These are phyloP conservation scores for Polytrichum commune DNA, from an alignment of 225 moss, liverwort and hornwort genomes.

Conservation along the genomic window DNA sequence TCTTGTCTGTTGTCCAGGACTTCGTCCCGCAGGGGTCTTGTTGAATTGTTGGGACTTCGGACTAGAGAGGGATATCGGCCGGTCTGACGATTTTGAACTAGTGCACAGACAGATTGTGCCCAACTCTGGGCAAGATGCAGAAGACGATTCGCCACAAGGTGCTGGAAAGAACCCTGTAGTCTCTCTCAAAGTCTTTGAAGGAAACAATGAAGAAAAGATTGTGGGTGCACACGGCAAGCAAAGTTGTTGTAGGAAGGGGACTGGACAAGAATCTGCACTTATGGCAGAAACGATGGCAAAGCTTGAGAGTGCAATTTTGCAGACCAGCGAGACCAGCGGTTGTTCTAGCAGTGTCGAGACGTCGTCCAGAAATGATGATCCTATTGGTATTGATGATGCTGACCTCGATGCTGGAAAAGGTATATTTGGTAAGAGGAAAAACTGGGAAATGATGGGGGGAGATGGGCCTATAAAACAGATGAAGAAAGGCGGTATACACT, in stretches of 20 bases:
- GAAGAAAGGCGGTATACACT: constrained; percentile 44
- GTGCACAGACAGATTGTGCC: constrained; percentile 20
- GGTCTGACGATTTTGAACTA: constrained; percentile 44
- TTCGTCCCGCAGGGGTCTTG: constrained; percentile 58
- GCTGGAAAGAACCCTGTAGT: constrained; percentile 6
- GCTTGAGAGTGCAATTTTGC: constrained; percentile 1
- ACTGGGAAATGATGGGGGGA: constrained; percentile 23
- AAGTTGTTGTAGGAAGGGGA: not conserved
- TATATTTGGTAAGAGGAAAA: constrained; percentile 18
- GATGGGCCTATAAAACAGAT: constrained; percentile 48
- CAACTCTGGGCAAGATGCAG: constrained; percentile 8
- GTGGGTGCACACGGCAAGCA: not conserved
- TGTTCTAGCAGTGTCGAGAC: constrained; percentile 12
- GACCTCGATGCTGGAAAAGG: constrained; percentile 3
- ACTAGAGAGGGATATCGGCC: constrained; percentile 68
- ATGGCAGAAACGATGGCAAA: not conserved
- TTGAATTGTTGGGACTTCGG: constrained; percentile 70
- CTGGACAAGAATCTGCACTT: constrained; percentile 1
- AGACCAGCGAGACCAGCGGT: constrained; percentile 14
- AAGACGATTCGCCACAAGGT: not conserved
- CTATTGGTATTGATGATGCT: constrained; percentile 2
- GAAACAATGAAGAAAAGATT: not conserved
- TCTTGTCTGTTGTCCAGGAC: constrained; percentile 75
- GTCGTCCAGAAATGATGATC: constrained; percentile 7
- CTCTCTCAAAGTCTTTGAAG: constrained; percentile 5